These are phyloP conservation scores for Ceratonia siliqua DNA, from an alignment of 306 rosid genomes.

Conservation along the genomic window DNA sequence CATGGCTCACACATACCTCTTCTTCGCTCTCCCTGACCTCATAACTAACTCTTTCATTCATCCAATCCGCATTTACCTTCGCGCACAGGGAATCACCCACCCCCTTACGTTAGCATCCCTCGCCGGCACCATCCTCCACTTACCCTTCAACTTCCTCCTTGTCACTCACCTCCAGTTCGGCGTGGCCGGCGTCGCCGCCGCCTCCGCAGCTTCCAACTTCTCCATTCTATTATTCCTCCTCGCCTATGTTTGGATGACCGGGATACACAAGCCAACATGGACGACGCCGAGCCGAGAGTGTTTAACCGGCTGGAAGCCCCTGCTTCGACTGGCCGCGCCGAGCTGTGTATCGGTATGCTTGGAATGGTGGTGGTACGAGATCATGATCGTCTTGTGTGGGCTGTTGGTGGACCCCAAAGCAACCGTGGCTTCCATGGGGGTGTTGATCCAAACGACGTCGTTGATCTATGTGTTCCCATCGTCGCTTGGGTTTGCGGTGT, in stretches of 20 bases:
- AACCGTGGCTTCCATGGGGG: slow-evolving; percentile 88
- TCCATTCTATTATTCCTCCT: slow-evolving; percentile 47
- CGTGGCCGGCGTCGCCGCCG: slow-evolving; percentile 69
- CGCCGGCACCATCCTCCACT: slow-evolving; percentile 59
- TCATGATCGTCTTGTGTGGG: slow-evolving; percentile 86
- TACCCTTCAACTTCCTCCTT: slow-evolving; percentile 52
- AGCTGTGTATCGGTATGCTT: slow-evolving; percentile 90
- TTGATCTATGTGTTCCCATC: slow-evolving; percentile 89
- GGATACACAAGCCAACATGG: slow-evolving; percentile 65
- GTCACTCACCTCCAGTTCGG: slow-evolving; percentile 47
- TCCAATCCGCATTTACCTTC: slow-evolving; percentile 91
- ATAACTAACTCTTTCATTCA: slow-evolving; percentile 76
- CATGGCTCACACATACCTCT: slow-evolving; percentile 62
- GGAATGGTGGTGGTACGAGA: slow-evolving; percentile 99
- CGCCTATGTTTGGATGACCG: slow-evolving; percentile 39
- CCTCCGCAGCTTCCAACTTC: slow-evolving; percentile 68
- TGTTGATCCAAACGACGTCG: slow-evolving; percentile 84
- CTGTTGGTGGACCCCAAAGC: slow-evolving; percentile 71
- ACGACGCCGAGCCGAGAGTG: slow-evolving; percentile 63
- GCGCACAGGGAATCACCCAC: slow-evolving; percentile 74
- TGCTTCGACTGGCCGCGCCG: slow-evolving; percentile 69
- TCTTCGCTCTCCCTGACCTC: slow-evolving; percentile 75
- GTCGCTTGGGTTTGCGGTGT: slow-evolving; percentile 73
- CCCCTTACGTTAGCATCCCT: slow-evolving; percentile 76
- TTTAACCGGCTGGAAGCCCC: slow-evolving; percentile 64